Conservation (phyloP, 2,329 filamentous ascomycete species). For the Colletotrichum graminicola region DNA sequence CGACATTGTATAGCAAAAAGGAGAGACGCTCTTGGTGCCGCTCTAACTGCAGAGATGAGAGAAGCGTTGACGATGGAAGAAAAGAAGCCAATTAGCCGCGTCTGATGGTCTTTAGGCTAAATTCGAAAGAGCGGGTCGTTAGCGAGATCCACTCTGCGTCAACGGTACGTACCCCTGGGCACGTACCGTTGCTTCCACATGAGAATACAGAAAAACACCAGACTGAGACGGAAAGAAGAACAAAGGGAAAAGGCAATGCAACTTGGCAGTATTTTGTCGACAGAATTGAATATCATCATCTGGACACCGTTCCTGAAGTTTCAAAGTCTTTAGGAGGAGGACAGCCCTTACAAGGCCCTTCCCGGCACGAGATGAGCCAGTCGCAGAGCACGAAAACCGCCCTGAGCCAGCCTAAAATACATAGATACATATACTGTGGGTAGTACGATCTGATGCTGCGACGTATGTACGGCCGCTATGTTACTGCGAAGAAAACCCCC, state of each 20-base stretch:
- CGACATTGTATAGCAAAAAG: neutral
- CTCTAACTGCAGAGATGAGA: conserved; percentile 4
- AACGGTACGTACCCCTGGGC: neutral
- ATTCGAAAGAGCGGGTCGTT: conserved; percentile 33
- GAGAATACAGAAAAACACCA: neutral
- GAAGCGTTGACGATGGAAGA: conserved; percentile 26
- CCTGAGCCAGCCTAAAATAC: conserved; percentile 2
- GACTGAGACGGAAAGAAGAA: neutral
- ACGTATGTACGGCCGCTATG: neutral
- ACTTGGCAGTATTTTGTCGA: neutral
- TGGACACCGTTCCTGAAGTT: neutral
- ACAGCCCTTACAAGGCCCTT: conserved; percentile 20
- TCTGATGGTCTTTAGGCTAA: conserved; percentile 39
- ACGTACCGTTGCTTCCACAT: neutral
- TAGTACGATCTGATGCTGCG: neutral
- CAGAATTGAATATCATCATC: neutral
- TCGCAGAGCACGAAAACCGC: conserved; percentile 36
- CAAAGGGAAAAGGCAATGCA: neutral
- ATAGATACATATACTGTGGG: neutral
- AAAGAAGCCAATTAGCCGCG: conserved; percentile 39
- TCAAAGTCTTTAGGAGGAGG: neutral
- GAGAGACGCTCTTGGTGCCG: neutral
- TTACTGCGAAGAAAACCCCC: neutral
- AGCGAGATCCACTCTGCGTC: conserved; percentile 29
- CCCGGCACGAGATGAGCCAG: conserved; percentile 21